Conservation (phyloP, 2,329 filamentous ascomycete species). For the Aspergillus calidoustus region DNA sequence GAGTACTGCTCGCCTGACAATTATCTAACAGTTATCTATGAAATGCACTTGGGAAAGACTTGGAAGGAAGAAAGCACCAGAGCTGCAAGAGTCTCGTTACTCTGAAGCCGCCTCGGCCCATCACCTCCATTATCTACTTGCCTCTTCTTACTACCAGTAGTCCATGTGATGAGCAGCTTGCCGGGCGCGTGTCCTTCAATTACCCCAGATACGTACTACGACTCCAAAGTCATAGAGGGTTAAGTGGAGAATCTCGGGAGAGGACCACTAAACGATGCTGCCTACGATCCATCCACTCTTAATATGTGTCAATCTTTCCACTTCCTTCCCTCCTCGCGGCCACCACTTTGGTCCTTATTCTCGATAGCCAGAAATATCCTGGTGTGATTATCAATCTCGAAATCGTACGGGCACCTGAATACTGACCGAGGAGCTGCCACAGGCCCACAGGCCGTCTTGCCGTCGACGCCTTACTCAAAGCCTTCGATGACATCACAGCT, state of each 20-base stretch:
- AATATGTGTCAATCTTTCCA: not conserved
- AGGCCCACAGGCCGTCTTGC: no score
- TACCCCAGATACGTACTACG: not conserved
- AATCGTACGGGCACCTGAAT: not conserved
- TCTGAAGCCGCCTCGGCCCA: not conserved
- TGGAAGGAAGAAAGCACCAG: not conserved
- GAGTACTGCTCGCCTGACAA: conserved; percentile 1
- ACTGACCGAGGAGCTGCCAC: not conserved
- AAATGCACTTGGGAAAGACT: not conserved
- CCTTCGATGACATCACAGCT: not conserved
- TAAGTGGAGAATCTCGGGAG: not conserved
- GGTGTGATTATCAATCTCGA: not conserved
- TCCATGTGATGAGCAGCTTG: not conserved
- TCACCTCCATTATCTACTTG: not conserved
- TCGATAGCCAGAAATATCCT: not conserved
- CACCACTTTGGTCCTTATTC: not conserved
- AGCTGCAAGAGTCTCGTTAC: not conserved
- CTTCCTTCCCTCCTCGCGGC: not conserved
- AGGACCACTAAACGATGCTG: not conserved
- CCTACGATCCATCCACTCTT: not conserved
- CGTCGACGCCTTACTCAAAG: not conserved
- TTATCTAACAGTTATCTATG: not conserved
- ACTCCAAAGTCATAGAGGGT: no score
- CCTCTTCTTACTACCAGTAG: not conserved
- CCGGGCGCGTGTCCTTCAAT: not conserved